These are phyloP conservation scores for Tetraselmis chui DNA, from an alignment of 139 green algal genomes.

Conservation along the genomic window DNA sequence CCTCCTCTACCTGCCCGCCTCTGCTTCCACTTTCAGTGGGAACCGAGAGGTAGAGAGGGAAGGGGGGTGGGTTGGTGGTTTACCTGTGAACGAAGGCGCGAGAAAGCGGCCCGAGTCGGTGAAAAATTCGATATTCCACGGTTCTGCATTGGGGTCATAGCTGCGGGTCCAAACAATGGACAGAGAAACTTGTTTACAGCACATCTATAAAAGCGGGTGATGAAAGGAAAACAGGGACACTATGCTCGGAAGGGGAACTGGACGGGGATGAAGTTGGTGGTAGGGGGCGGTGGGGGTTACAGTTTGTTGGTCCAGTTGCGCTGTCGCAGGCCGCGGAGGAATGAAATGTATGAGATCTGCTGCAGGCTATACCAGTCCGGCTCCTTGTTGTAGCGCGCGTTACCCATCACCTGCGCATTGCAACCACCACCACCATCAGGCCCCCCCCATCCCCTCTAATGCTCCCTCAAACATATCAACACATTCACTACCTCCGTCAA, in stretches of 20 bases:
- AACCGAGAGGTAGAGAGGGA: not conserved
- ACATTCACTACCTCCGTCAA: too few species aligned
- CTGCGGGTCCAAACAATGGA: too few species aligned
- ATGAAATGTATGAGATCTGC: conserved; percentile 49
- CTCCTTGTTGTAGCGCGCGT: conserved; percentile 28
- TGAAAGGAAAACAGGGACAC: too few species aligned
- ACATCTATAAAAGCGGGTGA: too few species aligned
- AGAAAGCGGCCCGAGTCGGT: conserved; percentile 36
- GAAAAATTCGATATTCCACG: conserved; percentile 67
- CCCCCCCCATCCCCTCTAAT: too few species aligned
- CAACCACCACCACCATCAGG: too few species aligned
- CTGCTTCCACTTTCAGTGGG: too few species aligned
- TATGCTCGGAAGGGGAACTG: too few species aligned
- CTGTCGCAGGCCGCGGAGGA: conserved; percentile 48
- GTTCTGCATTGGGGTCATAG: conserved; percentile 36
- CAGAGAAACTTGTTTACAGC: too few species aligned
- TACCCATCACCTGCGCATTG: conserved; percentile 1
- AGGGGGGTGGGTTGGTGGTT: not conserved
- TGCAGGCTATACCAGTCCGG: conserved; percentile 54
- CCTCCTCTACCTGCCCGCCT: too few species aligned
- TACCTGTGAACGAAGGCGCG: conserved; percentile 33
- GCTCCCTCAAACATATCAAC: too few species aligned
- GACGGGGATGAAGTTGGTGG: not conserved
- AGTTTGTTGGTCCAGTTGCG: conserved; percentile 67
- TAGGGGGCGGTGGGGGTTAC: not conserved